Evolutionary conservation across 1,284 basidiomycete species (phyloP).

Genomic region (Boletellus deceptivus): DNA sequence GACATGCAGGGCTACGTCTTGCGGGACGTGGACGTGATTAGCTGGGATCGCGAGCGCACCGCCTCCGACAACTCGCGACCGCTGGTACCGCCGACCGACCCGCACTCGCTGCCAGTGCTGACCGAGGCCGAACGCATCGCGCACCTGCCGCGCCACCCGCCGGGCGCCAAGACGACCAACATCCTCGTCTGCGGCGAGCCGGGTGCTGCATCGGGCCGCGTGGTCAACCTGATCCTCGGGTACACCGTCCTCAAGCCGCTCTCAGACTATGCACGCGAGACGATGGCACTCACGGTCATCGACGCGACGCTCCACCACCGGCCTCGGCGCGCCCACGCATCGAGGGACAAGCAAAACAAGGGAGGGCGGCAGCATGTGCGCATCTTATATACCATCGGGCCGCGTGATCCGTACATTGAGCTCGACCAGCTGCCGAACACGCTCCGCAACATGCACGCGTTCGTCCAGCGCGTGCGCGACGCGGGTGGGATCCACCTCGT

Average conservation of each 20-base stretch:
- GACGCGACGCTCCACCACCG: slow-evolving; percentile 17
- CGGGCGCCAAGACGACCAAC: slow-evolving; percentile 24
- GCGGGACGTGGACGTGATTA: slow-evolving; percentile 11
- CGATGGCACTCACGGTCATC: slow-evolving; percentile 21
- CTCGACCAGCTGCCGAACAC: slow-evolving; percentile 14
- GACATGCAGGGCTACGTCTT: slow-evolving; percentile 15
- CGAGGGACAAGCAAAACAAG: no score
- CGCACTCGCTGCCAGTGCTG: slow-evolving; percentile 1
- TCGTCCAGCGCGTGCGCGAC: slow-evolving; percentile 14
- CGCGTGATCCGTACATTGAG: slow-evolving; percentile 23
- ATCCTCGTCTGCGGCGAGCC: slow-evolving; percentile 31
- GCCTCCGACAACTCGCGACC: neutral
- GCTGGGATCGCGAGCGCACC: slow-evolving; percentile 4
- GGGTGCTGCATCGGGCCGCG: slow-evolving; percentile 21
- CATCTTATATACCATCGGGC: slow-evolving; percentile 22
- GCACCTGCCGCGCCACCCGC: slow-evolving; percentile 20
- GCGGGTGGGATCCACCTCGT: slow-evolving; percentile 29
- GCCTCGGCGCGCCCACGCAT: no score
- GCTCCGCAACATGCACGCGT: slow-evolving; percentile 20
- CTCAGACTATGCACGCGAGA: slow-evolving; percentile 23
- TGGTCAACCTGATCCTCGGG: slow-evolving; percentile 21
- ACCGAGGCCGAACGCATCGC: slow-evolving; percentile 21
- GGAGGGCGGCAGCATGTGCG: slow-evolving; percentile 11
- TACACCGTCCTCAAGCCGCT: slow-evolving; percentile 25
- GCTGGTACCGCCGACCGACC: slow-evolving; percentile 4